Conservation (phyloP, 331 rosid species). For the Arachis monticola region DNA sequence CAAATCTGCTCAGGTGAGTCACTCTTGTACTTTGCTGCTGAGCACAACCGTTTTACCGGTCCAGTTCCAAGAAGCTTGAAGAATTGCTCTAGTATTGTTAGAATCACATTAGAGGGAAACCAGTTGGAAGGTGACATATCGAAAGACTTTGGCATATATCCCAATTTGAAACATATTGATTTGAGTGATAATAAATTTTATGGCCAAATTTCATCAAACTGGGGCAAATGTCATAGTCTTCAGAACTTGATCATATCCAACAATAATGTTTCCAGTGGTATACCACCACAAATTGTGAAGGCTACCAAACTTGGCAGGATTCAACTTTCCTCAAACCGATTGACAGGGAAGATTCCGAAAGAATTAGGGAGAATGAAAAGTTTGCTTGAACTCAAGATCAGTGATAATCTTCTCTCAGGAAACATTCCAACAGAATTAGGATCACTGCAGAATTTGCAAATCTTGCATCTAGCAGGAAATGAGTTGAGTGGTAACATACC, state of each 20-base stretch:
- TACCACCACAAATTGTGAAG: slow-evolving; percentile 44
- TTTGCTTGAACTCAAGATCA: slow-evolving; percentile 33
- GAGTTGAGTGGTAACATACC: slow-evolving; percentile 49
- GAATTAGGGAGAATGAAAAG: slow-evolving; percentile 41
- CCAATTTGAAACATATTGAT: background rate
- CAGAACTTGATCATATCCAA: background rate
- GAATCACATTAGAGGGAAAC: slow-evolving; percentile 40
- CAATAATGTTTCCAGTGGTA: slow-evolving; percentile 29
- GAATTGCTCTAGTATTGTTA: slow-evolving; percentile 3
- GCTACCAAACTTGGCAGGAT: slow-evolving; percentile 36
- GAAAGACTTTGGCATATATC: slow-evolving; percentile 33
- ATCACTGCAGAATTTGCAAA: slow-evolving; percentile 25
- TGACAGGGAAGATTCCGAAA: slow-evolving; percentile 48
- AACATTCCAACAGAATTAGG: slow-evolving; percentile 52
- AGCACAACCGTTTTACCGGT: slow-evolving; percentile 6
- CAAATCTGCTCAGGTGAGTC: slow-evolving; percentile 23
- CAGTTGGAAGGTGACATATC: slow-evolving; percentile 29
- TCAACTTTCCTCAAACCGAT: slow-evolving; percentile 45
- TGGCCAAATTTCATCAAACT: slow-evolving; percentile 45
- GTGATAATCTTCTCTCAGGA: slow-evolving; percentile 48
- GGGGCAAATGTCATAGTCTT: slow-evolving; percentile 42
- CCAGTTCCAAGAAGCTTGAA: slow-evolving; percentile 32
- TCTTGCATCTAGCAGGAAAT: slow-evolving; percentile 47
- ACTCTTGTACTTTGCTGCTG: fast-evolving
- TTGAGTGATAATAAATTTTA: slow-evolving; percentile 40